These are phyloP conservation scores for Discostella pseudostelligera DNA, from an alignment of 108 stramenopile species.

Conservation along the genomic window DNA sequence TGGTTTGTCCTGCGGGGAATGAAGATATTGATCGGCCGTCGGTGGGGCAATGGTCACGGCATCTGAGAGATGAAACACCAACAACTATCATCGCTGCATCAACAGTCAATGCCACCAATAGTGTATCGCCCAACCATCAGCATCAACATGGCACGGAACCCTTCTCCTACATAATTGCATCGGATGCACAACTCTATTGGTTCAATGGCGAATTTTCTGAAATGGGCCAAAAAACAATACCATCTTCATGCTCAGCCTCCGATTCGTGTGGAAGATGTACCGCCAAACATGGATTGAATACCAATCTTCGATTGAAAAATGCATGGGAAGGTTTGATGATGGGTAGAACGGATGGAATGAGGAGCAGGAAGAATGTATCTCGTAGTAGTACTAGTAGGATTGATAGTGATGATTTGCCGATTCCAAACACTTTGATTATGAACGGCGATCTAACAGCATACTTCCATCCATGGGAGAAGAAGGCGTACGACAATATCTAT, in stretches of 20 bases:
- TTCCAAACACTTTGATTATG: conserved; percentile 46
- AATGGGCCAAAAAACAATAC: conserved; percentile 35
- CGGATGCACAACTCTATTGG: conserved; percentile 50
- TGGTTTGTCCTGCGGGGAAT: conserved; percentile 34
- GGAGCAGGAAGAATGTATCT: not conserved
- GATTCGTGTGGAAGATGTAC: conserved; percentile 49
- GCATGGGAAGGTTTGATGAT: conserved; percentile 44
- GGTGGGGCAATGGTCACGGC: not conserved
- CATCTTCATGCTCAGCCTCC: conserved; percentile 22
- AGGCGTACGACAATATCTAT: conserved; percentile 46
- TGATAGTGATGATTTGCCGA: conserved; percentile 14
- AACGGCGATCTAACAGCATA: conserved; percentile 55
- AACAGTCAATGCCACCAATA: too few species aligned
- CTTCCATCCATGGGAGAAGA: conserved; percentile 48
- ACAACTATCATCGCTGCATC: too few species aligned
- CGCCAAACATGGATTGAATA: conserved; percentile 30
- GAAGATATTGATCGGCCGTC: conserved; percentile 31
- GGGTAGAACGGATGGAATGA: conserved; percentile 22
- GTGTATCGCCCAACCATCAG: not conserved
- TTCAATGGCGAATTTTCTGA: conserved; percentile 54
- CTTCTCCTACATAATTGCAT: conserved; percentile 49
- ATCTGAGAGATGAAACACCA: not conserved
- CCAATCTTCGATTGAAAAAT: conserved; percentile 35
- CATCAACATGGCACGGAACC: conserved; percentile 8
- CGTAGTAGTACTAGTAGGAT: not conserved